phyloP scores from a whole-genome alignment of 2,329 filamentous ascomycete species.

The Fusarium buharicum region DNA sequence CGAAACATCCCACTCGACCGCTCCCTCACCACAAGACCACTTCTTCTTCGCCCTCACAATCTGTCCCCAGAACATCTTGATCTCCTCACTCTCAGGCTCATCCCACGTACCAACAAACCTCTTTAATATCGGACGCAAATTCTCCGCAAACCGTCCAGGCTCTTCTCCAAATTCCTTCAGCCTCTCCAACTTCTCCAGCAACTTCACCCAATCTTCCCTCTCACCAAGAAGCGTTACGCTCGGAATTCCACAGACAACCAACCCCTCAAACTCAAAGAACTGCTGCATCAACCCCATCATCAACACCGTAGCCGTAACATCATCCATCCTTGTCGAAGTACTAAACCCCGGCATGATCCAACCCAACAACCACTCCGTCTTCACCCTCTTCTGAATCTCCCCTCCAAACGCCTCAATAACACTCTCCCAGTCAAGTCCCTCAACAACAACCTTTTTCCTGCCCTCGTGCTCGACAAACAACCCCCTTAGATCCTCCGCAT shows the following conservation, averaged over 20 bases:
- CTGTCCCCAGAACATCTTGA: constrained; percentile 56
- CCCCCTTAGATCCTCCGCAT: constrained; percentile 58
- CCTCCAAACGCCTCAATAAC: constrained; percentile 50
- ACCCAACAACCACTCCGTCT: constrained; percentile 53
- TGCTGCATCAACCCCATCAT: constrained; percentile 58
- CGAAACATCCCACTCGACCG: constrained; percentile 52
- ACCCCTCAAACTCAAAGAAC: constrained; percentile 52
- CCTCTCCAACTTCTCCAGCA: constrained; percentile 56
- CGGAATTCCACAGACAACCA: constrained; percentile 56
- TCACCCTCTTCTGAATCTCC: constrained; percentile 54
- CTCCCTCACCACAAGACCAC: constrained; percentile 46
- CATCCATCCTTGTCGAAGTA: constrained; percentile 53
- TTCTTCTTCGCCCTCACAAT: constrained; percentile 52
- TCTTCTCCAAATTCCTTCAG: constrained; percentile 58
- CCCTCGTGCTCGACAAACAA: constrained; percentile 59
- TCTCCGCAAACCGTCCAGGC: constrained; percentile 51
- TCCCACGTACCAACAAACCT: constrained; percentile 59
- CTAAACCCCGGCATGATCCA: constrained; percentile 58
- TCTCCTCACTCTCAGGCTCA: constrained; percentile 48
- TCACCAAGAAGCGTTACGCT: constrained; percentile 55
- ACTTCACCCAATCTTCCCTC: constrained; percentile 52
- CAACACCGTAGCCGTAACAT: constrained; percentile 54
- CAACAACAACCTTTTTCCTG: constrained; percentile 53
- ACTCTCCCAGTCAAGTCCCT: constrained; percentile 39
- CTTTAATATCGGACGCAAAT: constrained; percentile 57